Percentiles rank a stretch among this genome's conserved stretches.
Conservation (phyloP, 2,329 filamentous ascomycete species). For the Aspergillus ochraceus region DNA sequence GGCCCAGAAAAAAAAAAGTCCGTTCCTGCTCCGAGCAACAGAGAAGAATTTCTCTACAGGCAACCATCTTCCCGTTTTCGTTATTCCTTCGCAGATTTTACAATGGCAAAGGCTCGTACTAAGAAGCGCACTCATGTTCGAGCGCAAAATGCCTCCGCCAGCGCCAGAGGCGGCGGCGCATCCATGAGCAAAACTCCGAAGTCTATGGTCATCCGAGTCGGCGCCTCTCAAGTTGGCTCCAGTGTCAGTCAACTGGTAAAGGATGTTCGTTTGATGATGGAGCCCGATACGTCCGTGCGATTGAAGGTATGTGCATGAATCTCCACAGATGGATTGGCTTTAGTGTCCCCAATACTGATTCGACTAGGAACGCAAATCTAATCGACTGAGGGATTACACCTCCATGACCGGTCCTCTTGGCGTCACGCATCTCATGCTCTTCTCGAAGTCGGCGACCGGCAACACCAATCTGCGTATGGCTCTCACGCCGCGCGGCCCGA, state of each 20-base stretch:
- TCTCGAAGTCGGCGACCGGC: slow-evolving; percentile 83
- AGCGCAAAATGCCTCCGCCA: slow-evolving; percentile 57
- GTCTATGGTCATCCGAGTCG: slow-evolving; percentile 97
- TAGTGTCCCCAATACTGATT: background rate
- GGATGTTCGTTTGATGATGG: slow-evolving; percentile 92
- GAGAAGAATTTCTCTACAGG: slow-evolving; percentile 5
- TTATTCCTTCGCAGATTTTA: slow-evolving; percentile 4
- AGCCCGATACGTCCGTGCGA: slow-evolving; percentile 86
- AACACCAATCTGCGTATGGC: slow-evolving; percentile 91
- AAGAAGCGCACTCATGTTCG: slow-evolving; percentile 88
- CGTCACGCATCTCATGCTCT: slow-evolving; percentile 88
- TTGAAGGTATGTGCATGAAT: slow-evolving; percentile 59
- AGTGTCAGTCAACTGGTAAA: slow-evolving; percentile 88
- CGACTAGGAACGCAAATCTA: slow-evolving; percentile 72
- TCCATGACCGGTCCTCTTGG: slow-evolving; percentile 94
- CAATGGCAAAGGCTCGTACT: slow-evolving; percentile 75
- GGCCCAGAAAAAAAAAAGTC: slow-evolving; percentile 36
- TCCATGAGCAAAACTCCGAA: slow-evolving; percentile 72
- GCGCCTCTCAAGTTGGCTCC: slow-evolving; percentile 87
- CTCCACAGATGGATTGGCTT: background rate
- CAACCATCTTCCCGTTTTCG: background rate
- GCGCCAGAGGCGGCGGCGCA: slow-evolving; percentile 58
- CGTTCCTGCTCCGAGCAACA: slow-evolving; percentile 15
- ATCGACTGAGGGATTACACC: slow-evolving; percentile 86
- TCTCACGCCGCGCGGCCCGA: slow-evolving; percentile 85